Conservation (phyloP, 1,139 yeast species). For the Yamadazyma conglobata region DNA sequence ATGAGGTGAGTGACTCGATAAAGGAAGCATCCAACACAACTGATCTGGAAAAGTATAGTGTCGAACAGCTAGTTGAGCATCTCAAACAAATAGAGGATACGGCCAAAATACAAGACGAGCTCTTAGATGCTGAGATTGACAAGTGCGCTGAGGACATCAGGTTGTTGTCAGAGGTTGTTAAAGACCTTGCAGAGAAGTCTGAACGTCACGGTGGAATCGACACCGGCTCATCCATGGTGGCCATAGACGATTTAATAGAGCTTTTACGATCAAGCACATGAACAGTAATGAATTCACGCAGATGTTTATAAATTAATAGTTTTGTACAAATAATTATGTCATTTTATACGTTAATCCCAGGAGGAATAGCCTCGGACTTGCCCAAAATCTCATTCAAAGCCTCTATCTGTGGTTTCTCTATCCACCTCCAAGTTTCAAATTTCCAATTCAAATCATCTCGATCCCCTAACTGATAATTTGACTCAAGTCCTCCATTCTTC, state of each 20-base stretch:
- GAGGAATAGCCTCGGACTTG: no score
- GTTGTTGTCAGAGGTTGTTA: slow-evolving; percentile 5
- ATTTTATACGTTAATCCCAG: no score
- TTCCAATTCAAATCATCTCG: slow-evolving; percentile 72
- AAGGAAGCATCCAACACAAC: no score
- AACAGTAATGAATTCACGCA: no score
- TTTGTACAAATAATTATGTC: no score
- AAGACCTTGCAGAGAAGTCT: slow-evolving; percentile 5
- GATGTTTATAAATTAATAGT: no score
- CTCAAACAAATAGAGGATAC: slow-evolving; percentile 14
- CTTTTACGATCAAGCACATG: no score
- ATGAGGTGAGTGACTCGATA: slow-evolving; percentile 6
- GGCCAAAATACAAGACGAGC: slow-evolving; percentile 10
- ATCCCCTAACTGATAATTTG: slow-evolving; percentile 72
- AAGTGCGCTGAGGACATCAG: slow-evolving; percentile 18
- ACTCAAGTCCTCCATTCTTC: slow-evolving; percentile 51
- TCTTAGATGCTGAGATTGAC: slow-evolving; percentile 16
- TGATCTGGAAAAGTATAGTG: slow-evolving; percentile 1
- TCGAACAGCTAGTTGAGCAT: slow-evolving; percentile 12
- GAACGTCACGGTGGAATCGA: background rate
- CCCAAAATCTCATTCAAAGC: slow-evolving; percentile 11
- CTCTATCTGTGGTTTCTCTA: slow-evolving; percentile 24
- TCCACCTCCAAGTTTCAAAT: slow-evolving; percentile 74
- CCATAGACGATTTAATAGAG: no score
- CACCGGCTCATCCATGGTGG: background rate